phyloP scores from a whole-genome alignment of 495 filamentous ascomycete genomes.

The Ramalina peruviana region DNA sequence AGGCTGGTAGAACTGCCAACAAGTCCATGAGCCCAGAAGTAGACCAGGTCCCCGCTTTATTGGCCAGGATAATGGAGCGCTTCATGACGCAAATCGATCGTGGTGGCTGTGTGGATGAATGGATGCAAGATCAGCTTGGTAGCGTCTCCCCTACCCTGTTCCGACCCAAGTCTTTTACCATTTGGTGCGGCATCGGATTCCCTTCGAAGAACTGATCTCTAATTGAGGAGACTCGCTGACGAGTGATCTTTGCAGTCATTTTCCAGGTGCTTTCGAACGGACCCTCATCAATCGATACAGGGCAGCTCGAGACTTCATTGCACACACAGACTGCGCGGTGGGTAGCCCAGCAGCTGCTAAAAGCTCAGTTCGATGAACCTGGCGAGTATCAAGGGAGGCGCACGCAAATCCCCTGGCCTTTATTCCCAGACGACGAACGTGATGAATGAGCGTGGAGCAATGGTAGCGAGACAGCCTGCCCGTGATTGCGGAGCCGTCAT shows the following conservation, averaged over 20 bases:
- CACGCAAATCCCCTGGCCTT: neutral
- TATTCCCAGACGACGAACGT: too few relatives aligned
- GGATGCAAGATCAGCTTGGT: slow-evolving; percentile 60
- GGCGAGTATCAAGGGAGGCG: slow-evolving; percentile 12
- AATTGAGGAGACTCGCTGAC: too few relatives aligned
- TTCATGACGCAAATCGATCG: slow-evolving; percentile 42
- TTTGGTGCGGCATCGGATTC: too few relatives aligned
- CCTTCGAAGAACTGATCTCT: too few relatives aligned
- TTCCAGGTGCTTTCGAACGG: slow-evolving; percentile 55
- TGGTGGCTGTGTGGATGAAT: slow-evolving; percentile 48
- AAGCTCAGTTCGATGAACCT: slow-evolving; percentile 9
- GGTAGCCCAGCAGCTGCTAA: slow-evolving; percentile 41
- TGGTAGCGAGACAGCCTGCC: neutral
- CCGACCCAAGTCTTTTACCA: too few relatives aligned
- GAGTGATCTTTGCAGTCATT: slow-evolving; percentile 29
- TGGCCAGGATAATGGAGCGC: slow-evolving; percentile 37
- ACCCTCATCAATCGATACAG: slow-evolving; percentile 20
- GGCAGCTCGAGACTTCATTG: slow-evolving; percentile 38
- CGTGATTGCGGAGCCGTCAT: neutral
- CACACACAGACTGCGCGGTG: slow-evolving; percentile 66
- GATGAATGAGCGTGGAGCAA: neutral
- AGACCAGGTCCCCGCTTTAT: slow-evolving; percentile 17
- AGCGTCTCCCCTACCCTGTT: too few relatives aligned
- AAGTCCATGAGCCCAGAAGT: neutral
- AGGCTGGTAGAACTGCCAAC: neutral